phyloP scores from a whole-genome alignment of 1,284 basidiomycete genomes.

The Sanghuangporus sanghuang region DNA sequence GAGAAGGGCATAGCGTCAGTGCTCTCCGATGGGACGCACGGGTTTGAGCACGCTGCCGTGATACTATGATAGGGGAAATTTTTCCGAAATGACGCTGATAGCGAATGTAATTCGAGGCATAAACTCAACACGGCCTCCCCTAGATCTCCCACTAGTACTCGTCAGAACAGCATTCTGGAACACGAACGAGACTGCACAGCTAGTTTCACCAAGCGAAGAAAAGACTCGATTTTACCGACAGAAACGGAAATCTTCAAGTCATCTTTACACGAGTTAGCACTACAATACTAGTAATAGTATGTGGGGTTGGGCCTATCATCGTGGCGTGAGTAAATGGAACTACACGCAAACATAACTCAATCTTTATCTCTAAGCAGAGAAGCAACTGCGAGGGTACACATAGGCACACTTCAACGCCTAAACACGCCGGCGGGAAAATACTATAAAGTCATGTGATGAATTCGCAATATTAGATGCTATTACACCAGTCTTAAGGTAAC shows the following conservation, averaged over 20 bases:
- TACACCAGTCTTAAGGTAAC: too few species aligned
- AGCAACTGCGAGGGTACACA: neutral
- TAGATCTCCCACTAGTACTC: neutral
- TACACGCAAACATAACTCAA: neutral
- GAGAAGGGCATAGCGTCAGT: neutral
- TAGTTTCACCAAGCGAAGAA: neutral
- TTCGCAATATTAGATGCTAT: too few species aligned
- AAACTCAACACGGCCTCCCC: neutral
- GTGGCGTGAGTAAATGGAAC: neutral
- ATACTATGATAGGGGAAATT: neutral
- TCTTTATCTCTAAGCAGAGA: neutral
- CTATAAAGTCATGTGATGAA: too few species aligned
- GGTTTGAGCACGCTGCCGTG: neutral
- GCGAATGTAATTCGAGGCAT: neutral
- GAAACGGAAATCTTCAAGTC: neutral
- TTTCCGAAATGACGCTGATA: neutral
- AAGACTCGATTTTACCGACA: neutral
- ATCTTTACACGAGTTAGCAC: neutral
- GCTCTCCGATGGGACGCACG: neutral
- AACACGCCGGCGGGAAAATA: too few species aligned
- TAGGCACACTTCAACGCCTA: neutral
- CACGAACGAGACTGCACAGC: neutral
- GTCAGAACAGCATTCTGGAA: neutral
- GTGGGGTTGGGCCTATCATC: neutral
- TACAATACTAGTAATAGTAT: neutral